Conservation (phyloP, 2,329 filamentous ascomycete genomes). For the Fusarium buxicola region DNA sequence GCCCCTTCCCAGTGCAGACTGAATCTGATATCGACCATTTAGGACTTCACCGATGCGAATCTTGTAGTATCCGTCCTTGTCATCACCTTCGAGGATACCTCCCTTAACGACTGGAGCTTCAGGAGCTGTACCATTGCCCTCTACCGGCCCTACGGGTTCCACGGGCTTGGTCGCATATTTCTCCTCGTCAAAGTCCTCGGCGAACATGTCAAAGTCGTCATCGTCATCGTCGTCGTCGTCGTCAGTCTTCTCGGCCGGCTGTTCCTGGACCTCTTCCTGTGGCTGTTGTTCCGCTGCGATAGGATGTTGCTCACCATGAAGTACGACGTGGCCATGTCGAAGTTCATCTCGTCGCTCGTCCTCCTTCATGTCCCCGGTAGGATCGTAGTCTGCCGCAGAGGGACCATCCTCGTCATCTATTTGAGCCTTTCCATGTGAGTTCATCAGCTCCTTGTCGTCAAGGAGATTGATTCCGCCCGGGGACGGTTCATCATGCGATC, state of each 20-base stretch:
- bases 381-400: slow-evolving; percentile 94
- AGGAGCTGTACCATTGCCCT: slow-evolving; percentile 59
- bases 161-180: slow-evolving; percentile 68
- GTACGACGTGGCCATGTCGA: slow-evolving; percentile 66
- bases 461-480: slow-evolving; percentile 71
- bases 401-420: slow-evolving; percentile 73
- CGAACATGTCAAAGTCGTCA: slow-evolving; percentile 83
- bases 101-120: slow-evolving; percentile 72
- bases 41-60: slow-evolving; percentile 92
- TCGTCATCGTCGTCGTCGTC: slow-evolving; percentile 64
- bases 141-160: slow-evolving; percentile 49
- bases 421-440: slow-evolving; percentile 62
- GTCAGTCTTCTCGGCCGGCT: slow-evolving; percentile 41
- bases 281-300: slow-evolving; percentile 43
- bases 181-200: slow-evolving; percentile 78
- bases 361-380: slow-evolving; percentile 87
- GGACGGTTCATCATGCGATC: slow-evolving; percentile 64
- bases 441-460: slow-evolving; percentile 75
- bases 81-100: slow-evolving; percentile 90
- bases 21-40: slow-evolving; percentile 88
- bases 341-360: slow-evolving; percentile 78
- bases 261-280: slow-evolving; percentile 43
- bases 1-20: slow-evolving; percentile 87
- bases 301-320: slow-evolving; percentile 58
- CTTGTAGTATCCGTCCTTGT: slow-evolving; percentile 96